Percentiles rank a stretch among this genome's conserved stretches.
These are phyloP conservation scores for Crucibulum laeve DNA, from an alignment of 768 basidiomycete species.

Conservation along the genomic window DNA sequence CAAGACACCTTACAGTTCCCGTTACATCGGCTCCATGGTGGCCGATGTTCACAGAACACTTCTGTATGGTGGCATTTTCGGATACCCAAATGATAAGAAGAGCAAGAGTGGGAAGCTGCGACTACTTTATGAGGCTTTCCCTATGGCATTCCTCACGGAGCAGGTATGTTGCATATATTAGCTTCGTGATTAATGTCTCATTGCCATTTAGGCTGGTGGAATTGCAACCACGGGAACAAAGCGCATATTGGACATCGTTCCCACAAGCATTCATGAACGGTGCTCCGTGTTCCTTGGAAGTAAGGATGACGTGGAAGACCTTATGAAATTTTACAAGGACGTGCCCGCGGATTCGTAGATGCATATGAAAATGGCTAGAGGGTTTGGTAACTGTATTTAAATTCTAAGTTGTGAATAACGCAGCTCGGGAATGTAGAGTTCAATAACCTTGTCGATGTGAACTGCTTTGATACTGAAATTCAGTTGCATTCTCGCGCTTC, in stretches of 20 bases:
- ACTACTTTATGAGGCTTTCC: conserved; percentile 95
- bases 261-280: conserved; percentile 86
- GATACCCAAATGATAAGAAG: conserved; percentile 98
- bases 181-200: conserved; percentile 7
- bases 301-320: conserved; percentile 87
- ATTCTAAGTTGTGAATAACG: too few species aligned
- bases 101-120: conserved; percentile 93
- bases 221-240: conserved; percentile 93
- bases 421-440: too few species aligned
- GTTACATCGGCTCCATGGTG: conserved; percentile 98
- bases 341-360: conserved; percentile 18
- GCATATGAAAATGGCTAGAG: neutral
- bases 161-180: conserved; percentile 48
- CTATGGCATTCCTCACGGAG: conserved; percentile 93
- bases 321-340: conserved; percentile 80
- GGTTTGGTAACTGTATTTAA: too few species aligned
- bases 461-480: too few species aligned
- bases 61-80: conserved; percentile 97
- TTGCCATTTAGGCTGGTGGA: conserved; percentile 90
- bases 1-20: conserved; percentile 83
- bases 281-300: conserved; percentile 92
- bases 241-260: conserved; percentile 87
- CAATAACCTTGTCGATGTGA: too few species aligned
- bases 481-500: too few species aligned
- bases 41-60: conserved; percentile 97